Conservation (phyloP, 305 asterid species). For the Fraxinus nigra region DNA sequence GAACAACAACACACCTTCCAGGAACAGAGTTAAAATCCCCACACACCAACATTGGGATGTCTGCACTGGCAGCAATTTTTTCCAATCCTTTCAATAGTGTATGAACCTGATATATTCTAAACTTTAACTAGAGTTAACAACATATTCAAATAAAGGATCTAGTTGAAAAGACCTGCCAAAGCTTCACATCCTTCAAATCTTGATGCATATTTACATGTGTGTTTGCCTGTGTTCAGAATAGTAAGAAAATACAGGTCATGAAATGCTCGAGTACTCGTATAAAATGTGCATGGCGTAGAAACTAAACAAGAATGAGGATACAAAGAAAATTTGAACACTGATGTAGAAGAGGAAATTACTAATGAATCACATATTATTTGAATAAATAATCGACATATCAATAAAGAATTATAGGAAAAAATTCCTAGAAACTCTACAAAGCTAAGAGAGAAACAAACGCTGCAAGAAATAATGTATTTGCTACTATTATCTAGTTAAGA, state of each 20-base stretch:
- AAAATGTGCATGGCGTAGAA: background rate
- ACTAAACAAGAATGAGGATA: background rate
- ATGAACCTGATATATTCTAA: conserved; percentile 56
- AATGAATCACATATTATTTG: background rate
- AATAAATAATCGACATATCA: background rate
- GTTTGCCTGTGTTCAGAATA: conserved; percentile 69
- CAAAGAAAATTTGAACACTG: background rate
- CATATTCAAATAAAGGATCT: conserved; percentile 17
- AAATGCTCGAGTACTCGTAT: conserved; percentile 7
- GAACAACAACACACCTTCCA: conserved; percentile 60
- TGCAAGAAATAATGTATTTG: background rate
- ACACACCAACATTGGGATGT: conserved; percentile 93
- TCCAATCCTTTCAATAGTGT: conserved; percentile 92
- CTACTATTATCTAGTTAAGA: background rate
- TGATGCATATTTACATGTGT: conserved; percentile 85
- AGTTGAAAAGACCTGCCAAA: conserved; percentile 83
- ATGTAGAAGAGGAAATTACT: background rate
- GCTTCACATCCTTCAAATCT: conserved; percentile 91
- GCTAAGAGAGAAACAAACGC: background rate
- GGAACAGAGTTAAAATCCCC: conserved; percentile 94
- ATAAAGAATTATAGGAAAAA: background rate
- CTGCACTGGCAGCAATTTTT: conserved; percentile 92
- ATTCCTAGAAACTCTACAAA: background rate
- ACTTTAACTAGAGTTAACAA: background rate
- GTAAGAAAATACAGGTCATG: conserved; percentile 18